A percentile compares a stretch with the other conserved stretches of the same genome.
Evolutionary conservation across 352 stramenopile species (phyloP).

Genomic region (Phytopythium cucurbitacearum): DNA sequence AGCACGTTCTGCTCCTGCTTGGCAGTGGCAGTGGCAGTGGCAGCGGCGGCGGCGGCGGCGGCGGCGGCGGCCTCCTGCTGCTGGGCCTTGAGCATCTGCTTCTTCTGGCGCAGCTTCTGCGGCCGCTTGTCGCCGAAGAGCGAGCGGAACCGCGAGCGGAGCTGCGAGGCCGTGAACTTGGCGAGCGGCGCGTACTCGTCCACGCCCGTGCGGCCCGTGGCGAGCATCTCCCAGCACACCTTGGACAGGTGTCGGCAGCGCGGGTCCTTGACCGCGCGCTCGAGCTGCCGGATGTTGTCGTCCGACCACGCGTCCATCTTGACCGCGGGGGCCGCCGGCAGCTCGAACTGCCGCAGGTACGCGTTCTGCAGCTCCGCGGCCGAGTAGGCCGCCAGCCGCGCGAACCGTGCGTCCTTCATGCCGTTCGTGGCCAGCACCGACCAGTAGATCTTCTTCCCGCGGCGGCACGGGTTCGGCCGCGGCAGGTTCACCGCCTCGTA

Average conservation of each 20-base stretch:
- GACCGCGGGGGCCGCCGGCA: conserved; percentile 29
- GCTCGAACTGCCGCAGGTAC: conserved; percentile 62
- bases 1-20: conserved; percentile 13
- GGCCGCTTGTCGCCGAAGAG: conserved; percentile 75
- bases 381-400: conserved; percentile 52
- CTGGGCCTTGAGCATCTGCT: conserved; percentile 57
- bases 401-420: conserved; percentile 64
- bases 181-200: conserved; percentile 62
- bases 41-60: too few species aligned
- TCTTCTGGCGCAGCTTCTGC: conserved; percentile 63
- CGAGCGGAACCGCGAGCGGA: conserved; percentile 73
- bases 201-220: conserved; percentile 61
- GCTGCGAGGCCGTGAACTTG: conserved; percentile 74
- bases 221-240: conserved; percentile 77
- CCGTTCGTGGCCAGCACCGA: conserved; percentile 59
- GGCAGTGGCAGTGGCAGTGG: too few species aligned
- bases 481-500: conserved; percentile 73
- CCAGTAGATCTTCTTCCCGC: conserved; percentile 76
- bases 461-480: conserved; percentile 65
- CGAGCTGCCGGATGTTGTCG: conserved; percentile 64
- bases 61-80: conserved; percentile 20
- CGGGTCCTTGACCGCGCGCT: conserved; percentile 65
- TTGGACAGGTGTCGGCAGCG: conserved; percentile 71
- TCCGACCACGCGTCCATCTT: conserved; percentile 67
- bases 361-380: conserved; percentile 64